Conservation (phyloP, 306 rosid species). For the Glycine latifolia region DNA sequence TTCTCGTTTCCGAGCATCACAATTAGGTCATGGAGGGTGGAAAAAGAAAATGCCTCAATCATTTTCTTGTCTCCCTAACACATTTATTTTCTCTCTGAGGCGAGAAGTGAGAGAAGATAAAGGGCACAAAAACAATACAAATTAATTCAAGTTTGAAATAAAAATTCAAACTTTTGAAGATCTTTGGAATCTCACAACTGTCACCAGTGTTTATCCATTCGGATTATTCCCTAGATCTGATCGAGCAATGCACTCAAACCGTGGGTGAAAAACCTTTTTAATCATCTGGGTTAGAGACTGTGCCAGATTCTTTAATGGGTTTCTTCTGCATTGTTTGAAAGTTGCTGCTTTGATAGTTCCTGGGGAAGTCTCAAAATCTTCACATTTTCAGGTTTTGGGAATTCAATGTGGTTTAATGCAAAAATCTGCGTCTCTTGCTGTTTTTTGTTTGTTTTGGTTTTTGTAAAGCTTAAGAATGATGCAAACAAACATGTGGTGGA, state of each 20-base stretch:
- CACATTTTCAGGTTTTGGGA: conserved; percentile 15
- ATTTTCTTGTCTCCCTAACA: conserved; percentile 54
- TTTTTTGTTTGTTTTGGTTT: not conserved
- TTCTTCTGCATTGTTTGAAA: conserved; percentile 37
- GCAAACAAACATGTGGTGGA: conserved; percentile 4
- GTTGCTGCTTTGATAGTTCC: conserved; percentile 29
- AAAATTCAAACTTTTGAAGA: conserved; percentile 42
- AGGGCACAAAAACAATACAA: conserved; percentile 32
- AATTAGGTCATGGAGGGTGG: not conserved
- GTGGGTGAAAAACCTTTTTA: not conserved
- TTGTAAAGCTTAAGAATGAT: conserved; percentile 1
- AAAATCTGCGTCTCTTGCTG: not conserved
- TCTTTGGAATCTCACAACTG: conserved; percentile 55
- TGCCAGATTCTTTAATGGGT: conserved; percentile 19
- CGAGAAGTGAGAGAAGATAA: conserved; percentile 30
- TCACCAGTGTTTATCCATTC: conserved; percentile 47
- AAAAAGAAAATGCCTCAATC: conserved; percentile 36
- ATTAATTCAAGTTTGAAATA: conserved; percentile 27
- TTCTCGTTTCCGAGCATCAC: not conserved
- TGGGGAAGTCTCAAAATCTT: not conserved
- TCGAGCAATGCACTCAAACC: conserved; percentile 38
- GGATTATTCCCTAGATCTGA: conserved; percentile 55
- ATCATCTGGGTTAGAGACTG: conserved; percentile 39
- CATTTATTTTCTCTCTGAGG: conserved; percentile 32
- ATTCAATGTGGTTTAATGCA: not conserved